Base-by-base conservation (phyloP, 1,284 basidiomycete species). In the Coniferiporia weirii region DNA sequence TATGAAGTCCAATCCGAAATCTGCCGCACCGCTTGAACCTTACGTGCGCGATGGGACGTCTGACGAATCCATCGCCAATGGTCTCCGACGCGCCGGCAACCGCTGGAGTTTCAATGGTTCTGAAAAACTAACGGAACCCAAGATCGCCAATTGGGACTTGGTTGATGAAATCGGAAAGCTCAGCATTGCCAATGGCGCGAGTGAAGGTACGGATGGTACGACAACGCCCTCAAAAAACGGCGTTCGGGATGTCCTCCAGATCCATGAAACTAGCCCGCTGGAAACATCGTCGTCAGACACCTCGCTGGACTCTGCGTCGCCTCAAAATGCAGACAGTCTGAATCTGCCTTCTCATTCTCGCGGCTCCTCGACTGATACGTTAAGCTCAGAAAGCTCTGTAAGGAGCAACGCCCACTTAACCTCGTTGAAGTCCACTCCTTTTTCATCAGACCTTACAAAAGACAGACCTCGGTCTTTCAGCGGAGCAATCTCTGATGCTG, bases 391-490 rank as follows among this genome's bases (percentile, higher is more conserved):
- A 34, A 67, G 73, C 48, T 79, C 79, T 54, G 73, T 74, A 48
- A 69, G 76, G 54, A 79, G 80, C 65, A 82, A 84, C 67, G 79
- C 78, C 34, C 71, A 87, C 65, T 74, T 84, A 56, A 76, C 75
- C 47, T 73, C 73, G 54, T 68, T 73, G 34, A 79, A 81, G 60
- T 73, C 77, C 56, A 74, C 79, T 59, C 70, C 84, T 63, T 75
- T 73, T 52, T 70, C 74, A 52, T 66, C 76, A 54, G 72, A 73
- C 59, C 86, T 89, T 67, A 73, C 79, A 53, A 85, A 87, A 68
- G 88, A 88, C 68, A 80, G 88, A 56, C 88, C 87, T 15, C 87
- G 87, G 68, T 89, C 88, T 0, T 90, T 88, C 69, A 89, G 84
- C 62, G 88, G 88, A 38, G 86, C 85, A 22, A 73, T 90, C 47